Conservation (phyloP, 371 early-diverging fungal species). For the Phascolomyces articulosus region DNA sequence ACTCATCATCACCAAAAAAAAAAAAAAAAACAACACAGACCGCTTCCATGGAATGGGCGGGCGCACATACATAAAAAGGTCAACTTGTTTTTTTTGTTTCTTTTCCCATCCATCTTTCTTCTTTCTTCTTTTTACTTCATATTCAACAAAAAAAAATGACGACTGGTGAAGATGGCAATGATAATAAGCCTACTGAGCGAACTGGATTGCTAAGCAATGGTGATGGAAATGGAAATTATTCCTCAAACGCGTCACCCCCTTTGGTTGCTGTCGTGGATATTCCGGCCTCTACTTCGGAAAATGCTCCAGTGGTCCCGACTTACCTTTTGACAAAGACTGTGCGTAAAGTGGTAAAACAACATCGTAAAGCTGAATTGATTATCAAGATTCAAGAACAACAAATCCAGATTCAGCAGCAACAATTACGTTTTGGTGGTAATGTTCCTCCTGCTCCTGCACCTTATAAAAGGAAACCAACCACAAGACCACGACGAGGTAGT, state of each 20-base stretch:
- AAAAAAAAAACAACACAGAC: neutral
- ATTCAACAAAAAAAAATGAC: neutral
- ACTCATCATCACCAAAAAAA: too few relatives aligned
- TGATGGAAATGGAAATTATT: conserved; percentile 4
- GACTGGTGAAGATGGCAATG: conserved; percentile 2
- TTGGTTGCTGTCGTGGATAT: conserved; percentile 15
- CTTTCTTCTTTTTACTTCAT: neutral
- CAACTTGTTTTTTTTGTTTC: neutral
- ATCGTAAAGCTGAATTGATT: conserved; percentile 15
- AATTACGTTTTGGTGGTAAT: too few relatives aligned
- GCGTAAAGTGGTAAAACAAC: conserved; percentile 32
- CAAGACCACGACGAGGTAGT: neutral
- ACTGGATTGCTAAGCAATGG: conserved; percentile 9
- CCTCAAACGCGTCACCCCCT: neutral
- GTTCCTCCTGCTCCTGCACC: neutral
- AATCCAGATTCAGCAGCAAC: conserved; percentile 1
- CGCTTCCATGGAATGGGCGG: neutral
- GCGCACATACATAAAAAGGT: too few relatives aligned
- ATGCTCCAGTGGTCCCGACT: conserved; percentile 15
- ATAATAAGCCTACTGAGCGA: conserved; percentile 5
- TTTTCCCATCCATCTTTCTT: neutral
- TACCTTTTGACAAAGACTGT: conserved; percentile 32
- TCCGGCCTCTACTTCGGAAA: neutral
- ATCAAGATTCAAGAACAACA: conserved; percentile 3
- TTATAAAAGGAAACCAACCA: conserved; percentile 13